Conservation (phyloP, 441 rosid species). For the Euphorbia schlechtendalii region DNA sequence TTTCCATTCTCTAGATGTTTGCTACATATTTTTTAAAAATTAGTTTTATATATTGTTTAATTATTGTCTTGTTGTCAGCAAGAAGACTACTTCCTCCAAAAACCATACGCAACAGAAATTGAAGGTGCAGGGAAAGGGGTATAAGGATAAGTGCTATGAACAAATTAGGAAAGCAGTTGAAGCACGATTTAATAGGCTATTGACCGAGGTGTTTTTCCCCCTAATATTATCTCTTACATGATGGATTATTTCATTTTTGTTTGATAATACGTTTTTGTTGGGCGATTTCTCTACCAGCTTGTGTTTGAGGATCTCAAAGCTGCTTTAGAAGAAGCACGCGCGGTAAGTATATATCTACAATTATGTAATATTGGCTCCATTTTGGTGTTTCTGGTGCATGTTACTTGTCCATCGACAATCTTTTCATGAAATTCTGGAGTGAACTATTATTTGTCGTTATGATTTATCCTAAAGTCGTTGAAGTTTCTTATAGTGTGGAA, state of each 20-base stretch:
- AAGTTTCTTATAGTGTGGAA: neutral
- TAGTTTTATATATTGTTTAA: neutral
- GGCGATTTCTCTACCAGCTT: conserved; percentile 50
- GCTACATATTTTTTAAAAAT: neutral
- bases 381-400: conserved; percentile 7
- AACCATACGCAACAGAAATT: conserved; percentile 59
- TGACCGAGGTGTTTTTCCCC: conserved; percentile 49
- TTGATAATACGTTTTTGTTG: conserved; percentile 22
- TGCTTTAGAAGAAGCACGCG: conserved; percentile 92
- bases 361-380: neutral
- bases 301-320: conserved; percentile 88
- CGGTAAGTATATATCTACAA: conserved; percentile 39
- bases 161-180: conserved; percentile 86
- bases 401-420: neutral
- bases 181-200: conserved; percentile 74
- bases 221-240: conserved; percentile 6
- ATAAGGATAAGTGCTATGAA: conserved; percentile 97
- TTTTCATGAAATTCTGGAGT: conserved; percentile 1
- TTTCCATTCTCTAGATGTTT: conserved; percentile 13
- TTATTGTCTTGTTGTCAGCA: conserved; percentile 29
- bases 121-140: conserved; percentile 88
- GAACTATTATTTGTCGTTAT: neutral
- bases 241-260: conserved; percentile 16
- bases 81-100: conserved; percentile 70
- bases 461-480: neutral